Evolutionary conservation across 2,329 filamentous ascomycete genomes (phyloP).

Genomic region (Cordyceps pruinosa): DNA sequence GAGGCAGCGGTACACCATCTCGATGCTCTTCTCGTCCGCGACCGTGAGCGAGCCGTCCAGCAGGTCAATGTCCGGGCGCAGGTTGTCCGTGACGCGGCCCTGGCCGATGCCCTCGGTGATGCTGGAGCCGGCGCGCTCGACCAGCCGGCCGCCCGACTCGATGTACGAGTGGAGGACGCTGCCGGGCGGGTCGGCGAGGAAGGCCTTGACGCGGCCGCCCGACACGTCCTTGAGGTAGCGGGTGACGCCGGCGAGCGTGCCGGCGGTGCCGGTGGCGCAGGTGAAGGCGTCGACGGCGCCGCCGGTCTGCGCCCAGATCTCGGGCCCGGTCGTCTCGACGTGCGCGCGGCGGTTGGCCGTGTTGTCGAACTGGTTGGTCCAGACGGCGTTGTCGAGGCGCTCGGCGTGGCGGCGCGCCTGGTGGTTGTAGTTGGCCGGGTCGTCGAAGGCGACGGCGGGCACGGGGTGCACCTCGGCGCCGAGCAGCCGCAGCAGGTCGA

Average conservation of each 20-base stretch:
- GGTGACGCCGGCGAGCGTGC: constrained; percentile 83
- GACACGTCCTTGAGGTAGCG: constrained; percentile 81
- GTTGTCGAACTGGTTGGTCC: constrained; percentile 99
- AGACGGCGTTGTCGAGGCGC: constrained; percentile 76
- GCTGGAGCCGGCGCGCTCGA: constrained; percentile 74
- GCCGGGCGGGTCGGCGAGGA: constrained; percentile 89
- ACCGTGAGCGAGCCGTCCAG: constrained; percentile 81
- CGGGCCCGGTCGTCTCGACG: constrained; percentile 92
- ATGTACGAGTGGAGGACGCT: constrained; percentile 92
- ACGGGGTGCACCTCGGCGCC: constrained; percentile 95
- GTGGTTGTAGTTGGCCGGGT: constrained; percentile 97
- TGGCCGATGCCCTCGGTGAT: constrained; percentile 98
- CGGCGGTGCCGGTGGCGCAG: constrained; percentile 87
- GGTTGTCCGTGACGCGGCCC: constrained; percentile 91
- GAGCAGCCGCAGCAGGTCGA: constrained; percentile 82
- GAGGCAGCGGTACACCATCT: constrained; percentile 94
- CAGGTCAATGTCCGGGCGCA: constrained; percentile 74
- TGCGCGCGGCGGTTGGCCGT: constrained; percentile 87
- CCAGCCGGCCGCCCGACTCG: constrained; percentile 71
- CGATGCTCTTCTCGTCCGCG: constrained; percentile 87
- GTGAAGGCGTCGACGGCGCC: constrained; percentile 91
- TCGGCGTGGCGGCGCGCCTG: constrained; percentile 90
- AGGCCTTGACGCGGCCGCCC: constrained; percentile 72
- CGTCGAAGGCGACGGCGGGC: constrained; percentile 89
- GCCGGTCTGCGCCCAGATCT: constrained; percentile 89